These are phyloP conservation scores for Arachis stenosperma DNA, from an alignment of 306 rosid genomes.

Conservation along the genomic window DNA sequence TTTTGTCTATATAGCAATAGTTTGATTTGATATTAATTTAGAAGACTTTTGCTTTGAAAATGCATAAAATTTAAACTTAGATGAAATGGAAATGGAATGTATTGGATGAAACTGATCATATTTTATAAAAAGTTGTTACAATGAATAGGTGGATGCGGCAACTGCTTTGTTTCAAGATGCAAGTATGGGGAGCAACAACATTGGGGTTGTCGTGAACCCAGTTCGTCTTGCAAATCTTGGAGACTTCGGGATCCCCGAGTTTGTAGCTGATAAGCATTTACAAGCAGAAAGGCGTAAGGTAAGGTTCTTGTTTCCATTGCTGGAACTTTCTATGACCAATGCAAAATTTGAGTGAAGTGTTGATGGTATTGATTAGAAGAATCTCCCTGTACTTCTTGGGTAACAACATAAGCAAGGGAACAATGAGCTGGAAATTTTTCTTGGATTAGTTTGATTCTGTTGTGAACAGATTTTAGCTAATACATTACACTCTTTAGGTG, in stretches of 20 bases:
- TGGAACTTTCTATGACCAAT: background rate
- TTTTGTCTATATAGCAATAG: no score
- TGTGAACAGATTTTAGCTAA: background rate
- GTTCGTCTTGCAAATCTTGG: conserved; percentile 78
- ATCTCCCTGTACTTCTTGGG: background rate
- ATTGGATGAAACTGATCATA: no score
- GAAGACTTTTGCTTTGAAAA: no score
- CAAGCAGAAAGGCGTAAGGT: conserved; percentile 93
- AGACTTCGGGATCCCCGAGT: conserved; percentile 87
- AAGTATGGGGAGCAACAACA: conserved; percentile 69
- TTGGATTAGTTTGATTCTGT: conserved; percentile 7
- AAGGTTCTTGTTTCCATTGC: conserved; percentile 19
- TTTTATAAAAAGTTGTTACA: no score
- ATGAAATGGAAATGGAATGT: no score
- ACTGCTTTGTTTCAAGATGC: conserved; percentile 75
- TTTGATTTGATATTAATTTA: no score
- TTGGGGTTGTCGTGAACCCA: conserved; percentile 89
- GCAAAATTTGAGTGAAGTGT: background rate
- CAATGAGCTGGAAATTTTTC: conserved; percentile 10
- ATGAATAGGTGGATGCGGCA: conserved; percentile 82
- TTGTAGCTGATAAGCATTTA: conserved; percentile 84
- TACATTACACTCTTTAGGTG: no score
- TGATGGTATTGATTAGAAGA: conserved; percentile 12
- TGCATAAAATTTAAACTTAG: no score
- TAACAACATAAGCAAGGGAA: background rate